These are phyloP conservation scores for Phanerodontia chrysosporium DNA, from an alignment of 768 basidiomycete genomes.

Conservation along the genomic window DNA sequence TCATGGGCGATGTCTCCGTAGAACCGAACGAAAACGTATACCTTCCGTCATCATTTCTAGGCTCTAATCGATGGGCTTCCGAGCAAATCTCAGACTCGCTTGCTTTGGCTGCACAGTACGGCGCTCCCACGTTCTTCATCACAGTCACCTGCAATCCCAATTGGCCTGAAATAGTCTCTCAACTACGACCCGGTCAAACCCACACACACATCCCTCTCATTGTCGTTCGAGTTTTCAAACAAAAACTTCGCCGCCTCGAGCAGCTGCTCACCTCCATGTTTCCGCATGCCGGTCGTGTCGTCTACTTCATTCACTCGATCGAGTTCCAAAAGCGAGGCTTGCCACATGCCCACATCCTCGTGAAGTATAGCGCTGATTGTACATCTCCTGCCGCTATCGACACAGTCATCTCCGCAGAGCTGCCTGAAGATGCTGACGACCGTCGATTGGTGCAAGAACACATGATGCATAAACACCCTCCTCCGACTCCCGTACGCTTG, in stretches of 20 bases:
- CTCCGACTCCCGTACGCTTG: too few species aligned
- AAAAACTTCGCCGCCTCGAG: constrained; percentile 23
- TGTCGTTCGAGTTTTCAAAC: constrained; percentile 33
- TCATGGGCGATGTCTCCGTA: constrained; percentile 26
- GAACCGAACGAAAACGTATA: constrained; percentile 27
- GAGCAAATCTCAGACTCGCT: constrained; percentile 37
- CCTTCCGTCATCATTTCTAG: constrained; percentile 33
- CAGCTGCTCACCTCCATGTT: constrained; percentile 28
- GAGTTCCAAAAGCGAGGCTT: constrained; percentile 42
- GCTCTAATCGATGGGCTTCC: constrained; percentile 31
- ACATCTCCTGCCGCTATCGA: constrained; percentile 26
- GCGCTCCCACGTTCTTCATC: constrained; percentile 32
- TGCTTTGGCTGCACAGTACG: constrained; percentile 27
- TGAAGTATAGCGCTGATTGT: constrained; percentile 27
- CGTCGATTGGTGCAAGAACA: constrained; percentile 24
- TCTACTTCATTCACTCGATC: constrained; percentile 31
- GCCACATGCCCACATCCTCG: constrained; percentile 38
- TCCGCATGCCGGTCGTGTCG: constrained; percentile 24
- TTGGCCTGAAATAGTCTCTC: constrained; percentile 34
- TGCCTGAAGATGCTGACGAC: constrained; percentile 26
- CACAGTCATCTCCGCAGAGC: constrained; percentile 29
- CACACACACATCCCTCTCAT: constrained; percentile 32
- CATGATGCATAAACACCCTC: constrained; percentile 33
- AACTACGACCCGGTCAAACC: constrained; percentile 30
- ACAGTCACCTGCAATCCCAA: constrained; percentile 39